Conservation (phyloP, 805 yeast species). For the Henningerozyma blattae region DNA sequence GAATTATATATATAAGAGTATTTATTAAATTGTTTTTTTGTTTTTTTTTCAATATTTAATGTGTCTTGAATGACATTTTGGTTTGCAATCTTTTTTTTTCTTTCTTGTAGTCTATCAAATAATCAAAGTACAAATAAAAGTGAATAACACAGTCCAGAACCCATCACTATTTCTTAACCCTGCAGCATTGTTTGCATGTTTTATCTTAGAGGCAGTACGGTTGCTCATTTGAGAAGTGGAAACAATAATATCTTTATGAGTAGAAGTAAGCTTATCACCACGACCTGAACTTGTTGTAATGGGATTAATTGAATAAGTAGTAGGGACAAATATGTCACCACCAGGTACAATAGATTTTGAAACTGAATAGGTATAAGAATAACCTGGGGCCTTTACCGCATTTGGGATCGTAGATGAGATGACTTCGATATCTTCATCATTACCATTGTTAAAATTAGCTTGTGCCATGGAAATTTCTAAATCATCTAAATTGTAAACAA, state of each 20-base stretch:
- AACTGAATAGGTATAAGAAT: conserved; percentile 32
- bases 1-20: no score
- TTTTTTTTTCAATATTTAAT: no score
- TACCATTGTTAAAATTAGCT: conserved; percentile 19
- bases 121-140: background rate
- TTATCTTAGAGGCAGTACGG: background rate
- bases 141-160: background rate
- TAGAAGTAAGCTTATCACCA: no score
- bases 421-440: conserved; percentile 13
- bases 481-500: conserved; percentile 45
- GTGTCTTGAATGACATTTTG: no score
- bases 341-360: conserved; percentile 13
- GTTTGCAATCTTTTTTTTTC: no score
- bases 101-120: no score
- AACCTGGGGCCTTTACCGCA: conserved; percentile 36
- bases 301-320: background rate
- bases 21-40: no score
- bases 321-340: conserved; percentile 17
- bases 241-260: no score
- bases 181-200: background rate
- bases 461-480: conserved; percentile 37
- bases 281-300: no score
- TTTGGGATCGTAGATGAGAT: conserved; percentile 30
- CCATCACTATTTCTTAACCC: background rate
- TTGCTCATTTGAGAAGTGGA: no score